Evolutionary conservation across 305 asterid genomes (phyloP), one percentile per base, ranked within the genome.

Genomic region (Fraxinus floribunda): DNA sequence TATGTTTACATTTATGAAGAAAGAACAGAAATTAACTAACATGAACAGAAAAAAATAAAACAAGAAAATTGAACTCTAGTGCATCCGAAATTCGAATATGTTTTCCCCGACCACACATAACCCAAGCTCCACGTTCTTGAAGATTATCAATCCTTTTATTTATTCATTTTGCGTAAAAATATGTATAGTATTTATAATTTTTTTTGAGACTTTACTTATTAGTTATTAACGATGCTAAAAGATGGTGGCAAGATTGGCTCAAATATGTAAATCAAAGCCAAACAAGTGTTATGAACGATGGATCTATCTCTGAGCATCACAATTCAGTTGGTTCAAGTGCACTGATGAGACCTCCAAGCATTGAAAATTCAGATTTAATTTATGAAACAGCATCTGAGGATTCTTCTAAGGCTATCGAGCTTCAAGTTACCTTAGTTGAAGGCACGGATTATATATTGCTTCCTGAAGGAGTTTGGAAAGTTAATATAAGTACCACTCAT

Each of bases 241-340:
- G 98, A 87, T 96, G 99, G 98, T 96, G 98, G 99, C 99, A 94
- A 84, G 94, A 88, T 80, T 96, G 99, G 98, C 95, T 94, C 39
- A 95, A 89, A 79, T 96, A 93, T 82, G 99, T 92, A 85, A 96
- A 89, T 86, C 98, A 93, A 81, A 90, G 73, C 78, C 96, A 88
- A 81, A 79, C 84, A 29, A 84, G 83, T 83, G 82, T 78, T 76
- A 83, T 74, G 62, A 90, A 88, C 85, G 95, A 91, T 29, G 97
- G 90, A 80, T 88, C 97, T 46, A 87, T 93, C 60, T 85, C 93
- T 41, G 97, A 94, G 86, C 89, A 90, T 77, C 97, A 84, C 57
- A 92, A 82, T 79, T 80, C 87, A 79, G 88, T 83, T 32, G 86
- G 86, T 81, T 89, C 90, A 18, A 86, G 86, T 88, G 86, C 87